phyloP scores from a whole-genome alignment of 441 rosid genomes.

The Pelargonium myrrhifolium region DNA sequence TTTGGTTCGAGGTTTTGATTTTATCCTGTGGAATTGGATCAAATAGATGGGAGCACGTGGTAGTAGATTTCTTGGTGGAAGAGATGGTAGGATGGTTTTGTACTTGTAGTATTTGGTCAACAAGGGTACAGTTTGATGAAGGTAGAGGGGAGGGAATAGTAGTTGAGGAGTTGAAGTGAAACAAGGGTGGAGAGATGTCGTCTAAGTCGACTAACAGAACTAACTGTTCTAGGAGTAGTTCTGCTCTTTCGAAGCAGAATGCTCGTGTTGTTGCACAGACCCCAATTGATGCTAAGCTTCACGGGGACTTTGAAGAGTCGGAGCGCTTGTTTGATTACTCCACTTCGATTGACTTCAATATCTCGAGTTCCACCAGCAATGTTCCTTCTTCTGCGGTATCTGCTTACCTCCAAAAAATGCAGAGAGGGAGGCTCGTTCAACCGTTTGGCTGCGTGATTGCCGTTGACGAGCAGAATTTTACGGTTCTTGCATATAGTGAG shows the following conservation, averaged over 20 bases:
- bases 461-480: conserved; percentile 51
- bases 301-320: conserved; percentile 53
- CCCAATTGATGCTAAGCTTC: conserved; percentile 68
- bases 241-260: conserved; percentile 43
- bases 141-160: conserved; percentile 7
- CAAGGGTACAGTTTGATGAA: conserved; percentile 16
- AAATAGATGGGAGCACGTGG: conserved; percentile 1
- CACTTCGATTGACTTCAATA: conserved; percentile 44
- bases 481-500: conserved; percentile 59
- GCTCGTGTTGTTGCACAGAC: conserved; percentile 56
- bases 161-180: conserved; percentile 14
- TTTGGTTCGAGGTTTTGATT: conserved; percentile 18
- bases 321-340: conserved; percentile 57
- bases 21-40: conserved; percentile 6
- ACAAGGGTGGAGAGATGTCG: conserved; percentile 36
- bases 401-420: conserved; percentile 68
- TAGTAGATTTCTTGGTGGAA: conserved; percentile 17
- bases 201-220: conserved; percentile 40
- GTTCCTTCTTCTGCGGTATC: conserved; percentile 56
- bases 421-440: conserved; percentile 65
- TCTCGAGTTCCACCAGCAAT: conserved; percentile 47
- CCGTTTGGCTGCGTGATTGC: conserved; percentile 77
- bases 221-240: conserved; percentile 42
- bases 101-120: conserved; percentile 9
- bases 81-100: conserved; percentile 16